Conservation (phyloP, 1,284 basidiomycete species). For the Singerocomus inundabilis region DNA sequence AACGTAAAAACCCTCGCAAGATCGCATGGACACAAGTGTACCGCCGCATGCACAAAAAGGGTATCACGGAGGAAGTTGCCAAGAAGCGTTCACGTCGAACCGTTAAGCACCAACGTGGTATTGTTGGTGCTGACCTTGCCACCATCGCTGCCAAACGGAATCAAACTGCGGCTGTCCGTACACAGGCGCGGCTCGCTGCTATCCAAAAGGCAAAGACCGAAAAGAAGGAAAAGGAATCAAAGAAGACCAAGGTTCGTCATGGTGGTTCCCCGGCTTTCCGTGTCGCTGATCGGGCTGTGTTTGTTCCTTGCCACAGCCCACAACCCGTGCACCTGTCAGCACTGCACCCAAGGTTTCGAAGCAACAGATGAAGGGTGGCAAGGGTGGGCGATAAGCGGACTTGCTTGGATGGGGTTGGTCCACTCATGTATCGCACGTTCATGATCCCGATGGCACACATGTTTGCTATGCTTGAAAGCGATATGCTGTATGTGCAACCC, state of each 20-base stretch:
- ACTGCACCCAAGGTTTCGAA: slow-evolving; percentile 87
- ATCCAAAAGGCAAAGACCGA: slow-evolving; percentile 91
- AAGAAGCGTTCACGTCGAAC: slow-evolving; percentile 98
- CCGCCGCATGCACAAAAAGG: slow-evolving; percentile 99
- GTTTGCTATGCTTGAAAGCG: slow-evolving; percentile 10
- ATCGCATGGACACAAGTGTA: slow-evolving; percentile 98
- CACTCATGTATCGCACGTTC: slow-evolving; percentile 27
- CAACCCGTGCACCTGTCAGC: slow-evolving; percentile 45
- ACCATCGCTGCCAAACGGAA: slow-evolving; percentile 90
- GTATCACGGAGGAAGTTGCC: slow-evolving; percentile 96
- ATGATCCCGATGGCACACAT: slow-evolving; percentile 18
- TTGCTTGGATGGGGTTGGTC: slow-evolving; percentile 1
- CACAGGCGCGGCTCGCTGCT: slow-evolving; percentile 79
- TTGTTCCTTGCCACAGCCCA: slow-evolving; percentile 40
- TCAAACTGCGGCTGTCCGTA: slow-evolving; percentile 85
- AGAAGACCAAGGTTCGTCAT: slow-evolving; percentile 81
- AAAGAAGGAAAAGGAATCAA: slow-evolving; percentile 95
- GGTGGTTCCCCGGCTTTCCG: background rate
- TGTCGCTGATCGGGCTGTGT: slow-evolving; percentile 1
- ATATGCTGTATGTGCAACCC: slow-evolving; percentile 2
- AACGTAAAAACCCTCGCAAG: slow-evolving; percentile 99
- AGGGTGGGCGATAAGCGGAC: slow-evolving; percentile 55
- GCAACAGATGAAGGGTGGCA: slow-evolving; percentile 93
- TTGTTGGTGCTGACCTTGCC: slow-evolving; percentile 94
- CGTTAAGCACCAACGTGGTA: slow-evolving; percentile 98